Evolutionary conservation across 2,329 filamentous ascomycete genomes (phyloP).

Genomic region (Aspergillus pseudoglaucus): DNA sequence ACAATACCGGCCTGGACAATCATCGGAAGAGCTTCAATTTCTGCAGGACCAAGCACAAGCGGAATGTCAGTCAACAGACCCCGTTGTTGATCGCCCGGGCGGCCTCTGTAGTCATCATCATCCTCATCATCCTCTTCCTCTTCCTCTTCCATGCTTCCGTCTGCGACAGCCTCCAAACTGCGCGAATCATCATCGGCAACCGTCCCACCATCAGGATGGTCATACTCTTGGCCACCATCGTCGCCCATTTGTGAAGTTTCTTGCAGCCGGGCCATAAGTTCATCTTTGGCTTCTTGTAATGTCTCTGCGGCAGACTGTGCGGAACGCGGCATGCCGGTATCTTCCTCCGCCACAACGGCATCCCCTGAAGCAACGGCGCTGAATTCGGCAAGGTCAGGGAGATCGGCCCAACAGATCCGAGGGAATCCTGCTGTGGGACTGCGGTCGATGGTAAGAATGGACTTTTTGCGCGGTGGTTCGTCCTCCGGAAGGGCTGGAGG

Average conservation of each 20-base stretch:
- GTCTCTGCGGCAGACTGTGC: constrained; percentile 44
- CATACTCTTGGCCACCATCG: constrained; percentile 37
- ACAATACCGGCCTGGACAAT: constrained; percentile 94
- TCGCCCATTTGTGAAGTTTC: constrained; percentile 37
- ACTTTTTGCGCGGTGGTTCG: constrained; percentile 33
- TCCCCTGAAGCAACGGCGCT: constrained; percentile 30
- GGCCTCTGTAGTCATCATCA: constrained; percentile 47
- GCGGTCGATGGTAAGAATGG: constrained; percentile 37
- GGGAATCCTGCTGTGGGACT: constrained; percentile 34
- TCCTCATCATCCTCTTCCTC: constrained; percentile 50
- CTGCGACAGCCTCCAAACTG: constrained; percentile 38
- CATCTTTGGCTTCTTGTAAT: constrained; percentile 46
- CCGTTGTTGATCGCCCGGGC: constrained; percentile 51
- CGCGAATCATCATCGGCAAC: constrained; percentile 37
- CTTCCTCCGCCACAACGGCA: constrained; percentile 38
- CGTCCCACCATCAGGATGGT: constrained; percentile 35
- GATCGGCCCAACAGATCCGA: constrained; percentile 37
- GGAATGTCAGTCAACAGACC: constrained; percentile 89
- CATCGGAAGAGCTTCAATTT: constrained; percentile 95
- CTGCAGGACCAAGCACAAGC: constrained; percentile 85
- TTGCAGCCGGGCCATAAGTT: constrained; percentile 44
- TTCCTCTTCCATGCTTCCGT: constrained; percentile 44
- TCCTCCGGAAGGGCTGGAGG: constrained; percentile 30
- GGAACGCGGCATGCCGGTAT: constrained; percentile 41
- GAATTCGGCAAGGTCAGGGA: constrained; percentile 40